A percentile compares a stretch with the other conserved stretches of the same genome.
These are phyloP conservation scores for Aspergillus avenaceus DNA, from an alignment of 495 filamentous ascomycete species.

Conservation along the genomic window DNA sequence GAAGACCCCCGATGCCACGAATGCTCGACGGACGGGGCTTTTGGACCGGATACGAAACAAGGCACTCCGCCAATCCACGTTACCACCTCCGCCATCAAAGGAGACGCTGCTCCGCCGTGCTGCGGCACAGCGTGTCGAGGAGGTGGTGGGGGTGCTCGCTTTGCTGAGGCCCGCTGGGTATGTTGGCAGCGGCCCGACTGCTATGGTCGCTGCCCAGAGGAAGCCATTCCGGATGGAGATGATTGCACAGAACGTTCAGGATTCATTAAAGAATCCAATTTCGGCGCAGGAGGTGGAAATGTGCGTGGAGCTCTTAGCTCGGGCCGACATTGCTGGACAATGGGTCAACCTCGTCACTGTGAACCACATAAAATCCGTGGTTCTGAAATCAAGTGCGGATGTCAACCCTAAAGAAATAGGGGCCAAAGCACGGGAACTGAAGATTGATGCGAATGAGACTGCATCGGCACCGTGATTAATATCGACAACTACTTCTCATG, in stretches of 20 bases:
- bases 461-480: not conserved
- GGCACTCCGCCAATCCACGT: slow-evolving; percentile 38
- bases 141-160: slow-evolving; percentile 37
- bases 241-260: slow-evolving; percentile 36
- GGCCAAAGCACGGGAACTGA: slow-evolving; percentile 30
- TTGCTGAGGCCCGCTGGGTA: slow-evolving; percentile 35
- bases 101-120: slow-evolving; percentile 34
- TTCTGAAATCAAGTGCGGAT: slow-evolving; percentile 41
- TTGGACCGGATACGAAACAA: slow-evolving; percentile 45
- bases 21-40: slow-evolving; percentile 35
- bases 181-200: slow-evolving; percentile 30
- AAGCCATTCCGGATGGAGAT: slow-evolving; percentile 38
- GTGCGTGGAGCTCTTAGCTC: slow-evolving; percentile 41
- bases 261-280: slow-evolving; percentile 39
- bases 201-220: slow-evolving; percentile 31
- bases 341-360: slow-evolving; percentile 43
- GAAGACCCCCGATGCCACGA: slow-evolving; percentile 26
- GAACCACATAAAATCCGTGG: slow-evolving; percentile 37
- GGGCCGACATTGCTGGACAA: slow-evolving; percentile 37
- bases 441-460: slow-evolving; percentile 26
- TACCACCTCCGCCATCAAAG: slow-evolving; percentile 42
- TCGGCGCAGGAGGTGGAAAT: slow-evolving; percentile 35
- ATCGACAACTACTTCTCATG: slow-evolving; percentile 1
- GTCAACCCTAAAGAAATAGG: slow-evolving; percentile 38
- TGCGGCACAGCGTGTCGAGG: slow-evolving; percentile 37